A percentile compares a stretch with the other conserved stretches of the same genome.
Conservation (phyloP, 2,329 filamentous ascomycete species). For the Aspergillus carbonarius region DNA sequence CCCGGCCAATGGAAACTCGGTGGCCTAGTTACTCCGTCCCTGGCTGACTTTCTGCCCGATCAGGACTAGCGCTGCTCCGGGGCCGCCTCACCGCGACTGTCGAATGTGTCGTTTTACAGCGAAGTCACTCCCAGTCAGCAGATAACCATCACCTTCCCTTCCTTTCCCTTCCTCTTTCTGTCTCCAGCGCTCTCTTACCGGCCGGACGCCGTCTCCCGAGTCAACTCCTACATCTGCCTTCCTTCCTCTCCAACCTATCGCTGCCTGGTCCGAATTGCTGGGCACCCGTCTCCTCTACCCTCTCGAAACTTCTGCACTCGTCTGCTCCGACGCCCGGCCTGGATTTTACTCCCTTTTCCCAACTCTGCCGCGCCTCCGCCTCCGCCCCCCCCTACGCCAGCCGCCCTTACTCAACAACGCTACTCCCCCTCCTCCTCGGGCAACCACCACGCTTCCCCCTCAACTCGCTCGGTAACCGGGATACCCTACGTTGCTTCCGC, state of each 20-base stretch:
- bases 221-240: background rate
- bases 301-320: conserved; percentile 1
- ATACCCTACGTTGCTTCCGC: background rate
- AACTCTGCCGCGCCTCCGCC: conserved; percentile 12
- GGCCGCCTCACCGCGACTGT: conserved; percentile 8
- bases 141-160: conserved; percentile 1
- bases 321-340: conserved; percentile 10
- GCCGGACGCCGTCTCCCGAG: background rate
- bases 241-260: background rate
- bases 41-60: conserved; percentile 3
- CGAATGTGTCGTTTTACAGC: background rate
- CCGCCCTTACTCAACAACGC: conserved; percentile 14
- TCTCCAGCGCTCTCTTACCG: background rate
- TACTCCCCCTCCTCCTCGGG: conserved; percentile 1
- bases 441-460: background rate
- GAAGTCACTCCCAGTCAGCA: background rate
- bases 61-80: conserved; percentile 4
- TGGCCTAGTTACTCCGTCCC: conserved; percentile 9
- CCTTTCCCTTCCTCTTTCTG: background rate
- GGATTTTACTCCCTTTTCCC: conserved; percentile 18
- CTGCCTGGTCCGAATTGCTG: background rate
- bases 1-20: conserved; percentile 14
- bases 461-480: background rate
- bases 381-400: conserved; percentile 14
- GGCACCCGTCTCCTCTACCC: background rate